phyloP scores from a whole-genome alignment of 106 monocot genomes.

The Dendrobium nobile region DNA sequence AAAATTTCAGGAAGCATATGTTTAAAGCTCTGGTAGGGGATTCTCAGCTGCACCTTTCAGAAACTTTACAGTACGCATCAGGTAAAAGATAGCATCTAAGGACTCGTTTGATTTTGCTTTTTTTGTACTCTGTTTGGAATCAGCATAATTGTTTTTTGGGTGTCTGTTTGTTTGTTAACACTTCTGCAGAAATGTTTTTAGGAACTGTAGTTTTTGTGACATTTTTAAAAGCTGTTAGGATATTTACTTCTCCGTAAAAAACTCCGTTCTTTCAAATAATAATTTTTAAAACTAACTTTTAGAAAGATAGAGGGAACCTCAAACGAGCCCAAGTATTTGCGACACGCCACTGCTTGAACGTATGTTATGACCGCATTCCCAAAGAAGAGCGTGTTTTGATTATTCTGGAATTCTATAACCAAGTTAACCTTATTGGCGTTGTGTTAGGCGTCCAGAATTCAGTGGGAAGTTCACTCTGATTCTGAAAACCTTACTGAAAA shows the following conservation, averaged over 20 bases:
- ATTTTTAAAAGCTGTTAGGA: no score
- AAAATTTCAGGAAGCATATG: constrained; percentile 71
- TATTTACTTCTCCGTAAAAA: no score
- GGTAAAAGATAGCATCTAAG: constrained; percentile 13
- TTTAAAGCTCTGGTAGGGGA: constrained; percentile 89
- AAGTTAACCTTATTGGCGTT: neutral
- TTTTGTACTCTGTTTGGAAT: no score
- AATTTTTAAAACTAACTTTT: no score
- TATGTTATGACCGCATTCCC: neutral
- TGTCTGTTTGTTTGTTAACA: no score
- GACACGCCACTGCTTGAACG: neutral
- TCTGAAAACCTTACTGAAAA: constrained; percentile 44
- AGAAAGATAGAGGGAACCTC: no score
- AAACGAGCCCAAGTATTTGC: neutral
- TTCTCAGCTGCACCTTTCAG: constrained; percentile 89
- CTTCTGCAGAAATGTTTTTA: no score
- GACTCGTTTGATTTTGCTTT: no score
- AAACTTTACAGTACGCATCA: constrained; percentile 49
- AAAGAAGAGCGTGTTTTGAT: neutral
- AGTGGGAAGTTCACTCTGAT: constrained; percentile 24
- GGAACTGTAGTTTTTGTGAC: no score
- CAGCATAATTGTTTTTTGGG: no score
- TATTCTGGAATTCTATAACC: neutral
- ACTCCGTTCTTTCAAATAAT: no score
- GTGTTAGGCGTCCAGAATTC: constrained; percentile 34